phyloP scores from a whole-genome alignment of 2,329 filamentous ascomycete genomes.

The Hypoxylon sp. region DNA sequence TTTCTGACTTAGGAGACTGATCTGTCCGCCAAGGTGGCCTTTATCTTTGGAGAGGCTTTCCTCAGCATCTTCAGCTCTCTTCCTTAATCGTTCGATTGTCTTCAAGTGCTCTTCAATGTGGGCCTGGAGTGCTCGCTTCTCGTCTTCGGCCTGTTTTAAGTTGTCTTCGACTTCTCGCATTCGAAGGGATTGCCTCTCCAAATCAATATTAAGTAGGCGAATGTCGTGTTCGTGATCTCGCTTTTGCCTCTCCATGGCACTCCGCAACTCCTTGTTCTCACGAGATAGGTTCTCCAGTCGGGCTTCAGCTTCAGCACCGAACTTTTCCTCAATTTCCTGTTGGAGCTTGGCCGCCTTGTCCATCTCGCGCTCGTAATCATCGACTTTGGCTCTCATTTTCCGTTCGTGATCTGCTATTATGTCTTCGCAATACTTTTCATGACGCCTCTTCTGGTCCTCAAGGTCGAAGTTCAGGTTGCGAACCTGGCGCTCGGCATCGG shows the following conservation, averaged over 20 bases:
- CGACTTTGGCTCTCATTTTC: constrained; percentile 68
- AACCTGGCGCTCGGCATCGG: constrained; percentile 70
- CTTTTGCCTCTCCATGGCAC: constrained; percentile 66
- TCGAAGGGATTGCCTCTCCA: constrained; percentile 70
- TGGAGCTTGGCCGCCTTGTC: constrained; percentile 70
- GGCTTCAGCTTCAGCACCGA: constrained; percentile 50
- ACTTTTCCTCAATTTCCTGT: constrained; percentile 62
- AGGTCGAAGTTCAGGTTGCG: constrained; percentile 60
- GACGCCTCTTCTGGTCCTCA: constrained; percentile 61
- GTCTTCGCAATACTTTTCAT: constrained; percentile 49
- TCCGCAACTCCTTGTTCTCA: constrained; percentile 77
- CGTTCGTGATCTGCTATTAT: constrained; percentile 59
- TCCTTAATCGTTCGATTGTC: constrained; percentile 51
- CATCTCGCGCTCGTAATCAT: constrained; percentile 62
- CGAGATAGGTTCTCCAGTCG: constrained; percentile 59
- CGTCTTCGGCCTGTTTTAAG: constrained; percentile 53
- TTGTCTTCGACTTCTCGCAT: constrained; percentile 64
- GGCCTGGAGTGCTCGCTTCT: constrained; percentile 45
- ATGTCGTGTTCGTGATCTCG: constrained; percentile 62
- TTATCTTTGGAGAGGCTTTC: constrained; percentile 53
- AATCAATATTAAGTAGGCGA: constrained; percentile 58
- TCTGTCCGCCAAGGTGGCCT: constrained; percentile 53
- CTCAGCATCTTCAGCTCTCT: constrained; percentile 52
- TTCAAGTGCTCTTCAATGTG: constrained; percentile 51
- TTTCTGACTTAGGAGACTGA: constrained; percentile 50